Percentiles rank a stretch among this genome's conserved stretches.
These are phyloP conservation scores for Monilinia polystroma DNA, from an alignment of 2,329 filamentous ascomycete species.

Conservation along the genomic window DNA sequence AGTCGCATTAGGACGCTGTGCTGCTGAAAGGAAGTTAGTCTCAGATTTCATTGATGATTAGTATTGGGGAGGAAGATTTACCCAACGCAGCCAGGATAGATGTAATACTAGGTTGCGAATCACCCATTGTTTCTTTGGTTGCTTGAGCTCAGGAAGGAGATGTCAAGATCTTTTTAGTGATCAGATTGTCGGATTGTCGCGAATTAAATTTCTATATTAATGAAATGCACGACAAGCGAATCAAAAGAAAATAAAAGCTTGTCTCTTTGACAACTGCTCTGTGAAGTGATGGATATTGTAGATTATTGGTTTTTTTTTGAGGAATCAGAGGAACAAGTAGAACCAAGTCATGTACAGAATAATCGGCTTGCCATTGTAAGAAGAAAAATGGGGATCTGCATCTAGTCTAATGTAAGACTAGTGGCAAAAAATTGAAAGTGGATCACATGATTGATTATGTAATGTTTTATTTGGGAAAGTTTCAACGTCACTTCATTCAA, in stretches of 20 bases:
- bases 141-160: background rate
- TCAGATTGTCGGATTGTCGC: background rate
- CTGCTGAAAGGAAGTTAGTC: constrained; percentile 43
- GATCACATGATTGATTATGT: constrained; percentile 7
- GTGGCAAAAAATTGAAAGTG: background rate
- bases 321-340: constrained; percentile 6
- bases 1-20: constrained; percentile 49
- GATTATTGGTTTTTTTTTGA: background rate
- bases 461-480: background rate
- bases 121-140: constrained; percentile 43
- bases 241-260: constrained; percentile 11
- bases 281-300: constrained; percentile 2
- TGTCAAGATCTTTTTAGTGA: constrained; percentile 6
- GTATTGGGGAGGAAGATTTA: constrained; percentile 33
- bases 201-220: background rate
- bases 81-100: constrained; percentile 53
- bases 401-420: constrained; percentile 5
- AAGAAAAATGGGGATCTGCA: constrained; percentile 10
- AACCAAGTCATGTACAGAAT: constrained; percentile 3
- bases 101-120: constrained; percentile 48
- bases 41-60: background rate
- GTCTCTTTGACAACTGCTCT: constrained; percentile 14
- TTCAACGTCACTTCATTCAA: constrained; percentile 3
- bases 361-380: constrained; percentile 4
- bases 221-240: constrained; percentile 6